Evolutionary conservation across 1,139 yeast species (phyloP), one percentile per base, ranked within the genome.

Genomic region (Wickerhamomyces sp.): DNA sequence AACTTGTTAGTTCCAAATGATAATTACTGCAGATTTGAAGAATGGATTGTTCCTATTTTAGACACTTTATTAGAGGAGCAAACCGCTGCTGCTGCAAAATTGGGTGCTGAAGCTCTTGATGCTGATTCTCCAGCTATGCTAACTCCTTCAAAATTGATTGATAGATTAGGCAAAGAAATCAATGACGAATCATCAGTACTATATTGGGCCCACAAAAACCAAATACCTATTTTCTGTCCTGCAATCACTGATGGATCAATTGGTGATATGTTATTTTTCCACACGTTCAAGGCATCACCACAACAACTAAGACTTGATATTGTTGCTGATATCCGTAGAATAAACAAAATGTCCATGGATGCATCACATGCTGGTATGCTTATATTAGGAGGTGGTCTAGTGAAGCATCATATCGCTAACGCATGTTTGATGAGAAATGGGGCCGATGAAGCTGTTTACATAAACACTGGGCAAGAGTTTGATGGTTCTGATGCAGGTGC

Each of bases 401-500:
- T 92, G 56, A 92, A 92, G 68, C 99, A 92, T 62, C 99, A 92
- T 60, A 92, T 92, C 52, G 90, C 96, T 58, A 92, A 92, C 60
- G 98, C 99, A 7, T 90, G 97, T 63, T 72, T 92, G 55, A 92
- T 92, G 99, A 82, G 99, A 71, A 94, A 92, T 56, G 99, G 99
- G 53, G 98, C 99, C 18, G 99, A 92, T 61, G 88, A 81, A 59
- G 97, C 98, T 4, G 97, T 92, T 16, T 92, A 78, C 64, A 90
- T 92, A 61, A 94, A 94, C 65, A 92, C 99, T 13, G 98, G 97
- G 31, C 98, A 92, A 67, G 99, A 92, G 62, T 94, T 89, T 58
- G 99, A 92, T 59, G 98, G 98, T 37, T 87, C 96, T 14, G 99
- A 92, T 63, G 97, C 98, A 15, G 99, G 99, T 48, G 99, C 99